Evolutionary conservation across 2,329 filamentous ascomycete species (phyloP).

Genomic region (Xylaria polymorpha): DNA sequence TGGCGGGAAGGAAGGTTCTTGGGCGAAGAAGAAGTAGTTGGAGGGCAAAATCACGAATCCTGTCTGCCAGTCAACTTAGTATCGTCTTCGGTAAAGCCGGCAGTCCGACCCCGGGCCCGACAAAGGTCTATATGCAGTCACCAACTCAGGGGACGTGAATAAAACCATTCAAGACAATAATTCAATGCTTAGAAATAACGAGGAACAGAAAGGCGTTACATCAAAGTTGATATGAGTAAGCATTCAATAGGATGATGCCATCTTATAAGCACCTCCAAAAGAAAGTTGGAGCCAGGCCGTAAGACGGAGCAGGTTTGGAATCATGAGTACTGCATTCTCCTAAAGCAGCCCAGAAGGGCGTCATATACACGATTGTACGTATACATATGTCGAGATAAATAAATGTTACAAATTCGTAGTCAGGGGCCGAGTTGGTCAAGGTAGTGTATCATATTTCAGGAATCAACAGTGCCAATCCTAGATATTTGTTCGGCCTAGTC

Average conservation of each 20-base stretch:
- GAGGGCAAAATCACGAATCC: too few relatives aligned
- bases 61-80: too few relatives aligned
- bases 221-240: neutral
- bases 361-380: neutral
- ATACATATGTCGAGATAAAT: neutral
- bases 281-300: neutral
- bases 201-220: too few relatives aligned
- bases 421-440: neutral
- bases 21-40: too few relatives aligned
- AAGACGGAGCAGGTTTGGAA: conserved; percentile 13
- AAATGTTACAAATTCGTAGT: neutral
- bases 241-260: neutral
- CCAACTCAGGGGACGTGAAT: too few relatives aligned
- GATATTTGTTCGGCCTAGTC: neutral
- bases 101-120: too few relatives aligned
- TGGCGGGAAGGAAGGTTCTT: too few relatives aligned
- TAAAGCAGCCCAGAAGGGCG: neutral
- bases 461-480: neutral
- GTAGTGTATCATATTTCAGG: neutral
- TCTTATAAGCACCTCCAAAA: neutral
- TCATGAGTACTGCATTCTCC: conserved; percentile 6
- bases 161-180: too few relatives aligned
- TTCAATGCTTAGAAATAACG: too few relatives aligned
- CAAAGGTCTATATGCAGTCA: too few relatives aligned
- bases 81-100: too few relatives aligned